These are phyloP conservation scores for Boletales sp. DNA, from an alignment of 768 basidiomycete species.

Conservation along the genomic window DNA sequence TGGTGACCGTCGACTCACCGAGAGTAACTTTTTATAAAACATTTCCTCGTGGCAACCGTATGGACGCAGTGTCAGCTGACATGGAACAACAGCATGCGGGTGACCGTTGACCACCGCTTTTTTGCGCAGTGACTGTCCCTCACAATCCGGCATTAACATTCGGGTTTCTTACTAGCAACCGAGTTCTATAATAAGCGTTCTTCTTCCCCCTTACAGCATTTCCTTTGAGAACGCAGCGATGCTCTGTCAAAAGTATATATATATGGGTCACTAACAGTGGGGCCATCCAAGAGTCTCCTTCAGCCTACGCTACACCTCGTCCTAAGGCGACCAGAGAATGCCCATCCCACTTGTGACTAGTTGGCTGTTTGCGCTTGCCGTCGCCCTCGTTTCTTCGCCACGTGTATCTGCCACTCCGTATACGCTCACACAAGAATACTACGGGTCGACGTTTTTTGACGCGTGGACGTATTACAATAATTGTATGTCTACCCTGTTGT, in stretches of 20 bases:
- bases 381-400: conserved; percentile 8
- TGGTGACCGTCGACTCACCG: too few species aligned
- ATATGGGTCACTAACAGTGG: neutral
- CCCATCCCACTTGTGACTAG: neutral
- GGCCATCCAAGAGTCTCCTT: neutral
- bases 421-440: conserved; percentile 51
- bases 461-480: conserved; percentile 63
- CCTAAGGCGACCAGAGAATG: conserved; percentile 6
- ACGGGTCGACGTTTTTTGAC: conserved; percentile 62
- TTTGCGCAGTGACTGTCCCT: neutral
- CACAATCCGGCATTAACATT: neutral
- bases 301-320: neutral
- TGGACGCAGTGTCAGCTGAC: too few species aligned
- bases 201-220: neutral
- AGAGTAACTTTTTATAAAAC: too few species aligned
- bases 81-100: neutral
- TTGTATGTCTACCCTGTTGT: conserved; percentile 36
- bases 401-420: conserved; percentile 37
- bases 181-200: neutral
- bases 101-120: neutral
- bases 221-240: neutral
- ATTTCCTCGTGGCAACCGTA: too few species aligned
- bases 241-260: conserved; percentile 9
- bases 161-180: conserved; percentile 3
- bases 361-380: conserved; percentile 5